phyloP scores from a whole-genome alignment of 2,329 filamentous ascomycete genomes.

The Chaetothyriales sp. region DNA sequence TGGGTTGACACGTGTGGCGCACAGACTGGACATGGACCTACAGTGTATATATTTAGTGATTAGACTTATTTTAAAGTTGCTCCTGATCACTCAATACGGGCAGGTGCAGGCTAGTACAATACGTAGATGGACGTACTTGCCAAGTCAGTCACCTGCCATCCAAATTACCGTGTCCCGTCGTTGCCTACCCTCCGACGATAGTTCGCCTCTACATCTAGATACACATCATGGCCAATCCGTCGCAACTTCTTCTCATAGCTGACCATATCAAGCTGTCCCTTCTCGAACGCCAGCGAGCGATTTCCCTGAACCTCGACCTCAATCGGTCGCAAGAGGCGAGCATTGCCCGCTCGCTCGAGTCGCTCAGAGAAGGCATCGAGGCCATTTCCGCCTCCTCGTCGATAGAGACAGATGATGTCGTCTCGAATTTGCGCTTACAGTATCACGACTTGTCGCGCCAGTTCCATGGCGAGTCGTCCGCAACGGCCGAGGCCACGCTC shows the following conservation, averaged over 20 bases:
- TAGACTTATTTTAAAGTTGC: background rate
- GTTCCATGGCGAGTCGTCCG: conserved; percentile 51
- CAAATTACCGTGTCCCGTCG: background rate
- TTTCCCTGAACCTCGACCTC: conserved; percentile 61
- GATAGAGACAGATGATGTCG: conserved; percentile 5
- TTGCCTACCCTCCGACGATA: background rate
- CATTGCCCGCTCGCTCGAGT: conserved; percentile 75
- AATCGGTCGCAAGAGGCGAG: conserved; percentile 67
- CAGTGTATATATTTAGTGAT: background rate
- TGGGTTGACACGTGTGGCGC: background rate
- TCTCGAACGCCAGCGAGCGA: conserved; percentile 75
- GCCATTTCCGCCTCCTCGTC: conserved; percentile 38
- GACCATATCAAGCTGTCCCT: conserved; percentile 96
- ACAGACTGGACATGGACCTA: background rate
- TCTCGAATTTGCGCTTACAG: conserved; percentile 55
- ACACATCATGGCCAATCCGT: conserved; percentile 37
- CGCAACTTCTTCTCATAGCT: conserved; percentile 77
- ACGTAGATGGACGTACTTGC: no score
- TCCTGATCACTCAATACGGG: background rate
- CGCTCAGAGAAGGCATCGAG: conserved; percentile 66
- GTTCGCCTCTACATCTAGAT: background rate
- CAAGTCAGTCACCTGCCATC: no score
- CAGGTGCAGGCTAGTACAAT: no score
- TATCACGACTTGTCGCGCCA: conserved; percentile 62
- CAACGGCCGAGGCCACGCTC: conserved; percentile 37